Conservation (phyloP, 2,329 filamentous ascomycete species). For the Fusarium sp. region DNA sequence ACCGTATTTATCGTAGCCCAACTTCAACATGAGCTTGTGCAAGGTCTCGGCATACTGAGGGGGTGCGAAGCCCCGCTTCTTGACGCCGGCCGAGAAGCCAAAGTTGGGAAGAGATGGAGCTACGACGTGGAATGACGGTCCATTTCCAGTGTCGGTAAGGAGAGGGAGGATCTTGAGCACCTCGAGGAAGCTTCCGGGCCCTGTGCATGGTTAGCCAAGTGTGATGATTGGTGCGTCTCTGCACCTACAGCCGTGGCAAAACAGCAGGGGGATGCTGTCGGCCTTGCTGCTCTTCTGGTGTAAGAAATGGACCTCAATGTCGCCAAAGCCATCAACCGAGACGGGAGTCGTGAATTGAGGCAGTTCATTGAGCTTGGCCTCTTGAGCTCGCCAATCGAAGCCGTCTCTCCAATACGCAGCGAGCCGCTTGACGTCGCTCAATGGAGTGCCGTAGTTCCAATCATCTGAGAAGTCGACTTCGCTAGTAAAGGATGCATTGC, state of each 20-base stretch:
- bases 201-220: constrained; percentile 57
- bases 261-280: constrained; percentile 75
- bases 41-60: constrained; percentile 66
- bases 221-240: neutral
- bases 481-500: constrained; percentile 49
- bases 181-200: constrained; percentile 80
- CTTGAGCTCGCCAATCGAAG: constrained; percentile 76
- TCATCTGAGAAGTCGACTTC: constrained; percentile 54
- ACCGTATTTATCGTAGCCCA: constrained; percentile 69
- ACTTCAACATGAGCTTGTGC: constrained; percentile 77
- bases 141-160: constrained; percentile 53
- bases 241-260: constrained; percentile 76
- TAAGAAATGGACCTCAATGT: constrained; percentile 75
- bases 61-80: constrained; percentile 51
- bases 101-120: constrained; percentile 72
- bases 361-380: constrained; percentile 71
- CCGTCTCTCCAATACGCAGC: constrained; percentile 57
- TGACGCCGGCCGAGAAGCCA: constrained; percentile 54
- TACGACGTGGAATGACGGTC: constrained; percentile 69
- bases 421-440: constrained; percentile 55
- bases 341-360: constrained; percentile 71
- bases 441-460: constrained; percentile 52
- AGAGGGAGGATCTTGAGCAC: constrained; percentile 73
- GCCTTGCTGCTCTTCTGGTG: constrained; percentile 67
- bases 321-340: constrained; percentile 70